phyloP scores from a whole-genome alignment of 1,284 basidiomycete species.

The Malassezia restricta region DNA sequence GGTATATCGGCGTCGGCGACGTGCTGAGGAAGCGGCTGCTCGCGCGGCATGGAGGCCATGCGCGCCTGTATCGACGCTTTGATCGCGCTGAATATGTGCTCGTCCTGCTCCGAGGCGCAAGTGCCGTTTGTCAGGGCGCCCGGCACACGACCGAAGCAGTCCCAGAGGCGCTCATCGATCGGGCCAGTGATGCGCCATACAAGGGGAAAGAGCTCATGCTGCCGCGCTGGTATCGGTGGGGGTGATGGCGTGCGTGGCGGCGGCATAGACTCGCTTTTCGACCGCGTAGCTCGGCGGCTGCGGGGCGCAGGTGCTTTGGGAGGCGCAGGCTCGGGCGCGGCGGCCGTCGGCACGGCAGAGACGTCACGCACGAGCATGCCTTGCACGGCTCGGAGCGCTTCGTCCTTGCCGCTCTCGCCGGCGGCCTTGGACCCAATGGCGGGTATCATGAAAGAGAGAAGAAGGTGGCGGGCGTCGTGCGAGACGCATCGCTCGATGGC shows the following conservation, averaged over 20 bases:
- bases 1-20: constrained; percentile 19
- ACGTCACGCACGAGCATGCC: constrained; percentile 1
- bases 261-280: constrained; percentile 10
- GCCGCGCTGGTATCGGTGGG: neutral
- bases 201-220: constrained; percentile 30
- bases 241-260: constrained; percentile 1
- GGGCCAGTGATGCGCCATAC: constrained; percentile 21
- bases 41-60: constrained; percentile 14
- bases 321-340: neutral
- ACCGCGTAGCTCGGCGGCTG: neutral
- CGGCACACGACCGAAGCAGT: constrained; percentile 31
- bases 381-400: constrained; percentile 10
- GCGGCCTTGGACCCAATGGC: constrained; percentile 34
- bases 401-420: constrained; percentile 23
- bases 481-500: constrained; percentile 22
- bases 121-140: constrained; percentile 24
- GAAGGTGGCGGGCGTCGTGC: constrained; percentile 15
- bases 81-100: neutral
- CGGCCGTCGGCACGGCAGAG: neutral
- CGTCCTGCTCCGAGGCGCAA: neutral
- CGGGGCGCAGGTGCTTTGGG: neutral
- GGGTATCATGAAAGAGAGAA: constrained; percentile 31
- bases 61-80: neutral
- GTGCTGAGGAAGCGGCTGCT: constrained; percentile 16
- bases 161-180: constrained; percentile 35